phyloP scores from a whole-genome alignment of 352 stramenopile species.

The Globisporangium middletonii region DNA sequence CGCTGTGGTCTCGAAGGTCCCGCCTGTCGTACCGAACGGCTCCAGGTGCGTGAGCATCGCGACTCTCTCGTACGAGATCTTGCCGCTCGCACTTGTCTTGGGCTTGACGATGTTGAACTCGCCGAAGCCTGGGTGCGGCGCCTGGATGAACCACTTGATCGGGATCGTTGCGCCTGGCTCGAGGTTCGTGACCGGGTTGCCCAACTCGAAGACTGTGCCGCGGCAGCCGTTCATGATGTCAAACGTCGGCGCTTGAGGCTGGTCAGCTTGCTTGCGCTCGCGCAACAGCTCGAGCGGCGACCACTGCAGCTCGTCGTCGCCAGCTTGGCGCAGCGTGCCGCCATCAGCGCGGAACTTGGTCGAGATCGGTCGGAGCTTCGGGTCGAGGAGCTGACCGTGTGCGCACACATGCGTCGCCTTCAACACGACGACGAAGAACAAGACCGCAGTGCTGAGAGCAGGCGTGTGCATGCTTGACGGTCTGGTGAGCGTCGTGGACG shows the following conservation, averaged over 20 bases:
- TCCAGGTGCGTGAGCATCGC: slow-evolving; percentile 31
- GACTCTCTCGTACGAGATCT: slow-evolving; percentile 39
- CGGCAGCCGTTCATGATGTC: slow-evolving; percentile 58
- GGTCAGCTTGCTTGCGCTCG: slow-evolving; percentile 37
- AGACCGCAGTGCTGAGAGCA: too few relatives aligned
- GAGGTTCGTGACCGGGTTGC: slow-evolving; percentile 38
- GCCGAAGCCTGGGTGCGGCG: slow-evolving; percentile 43
- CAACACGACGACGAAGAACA: too few relatives aligned
- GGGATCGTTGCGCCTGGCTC: slow-evolving; percentile 32
- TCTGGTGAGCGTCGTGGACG: too few relatives aligned
- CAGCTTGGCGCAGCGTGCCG: slow-evolving; percentile 37
- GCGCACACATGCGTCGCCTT: slow-evolving; percentile 3
- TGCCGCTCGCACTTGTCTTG: slow-evolving; percentile 27
- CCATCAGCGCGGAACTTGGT: slow-evolving; percentile 31
- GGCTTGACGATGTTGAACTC: slow-evolving; percentile 54
- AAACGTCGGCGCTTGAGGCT: slow-evolving; percentile 35
- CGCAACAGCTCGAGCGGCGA: slow-evolving; percentile 49
- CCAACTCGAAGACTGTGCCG: slow-evolving; percentile 43
- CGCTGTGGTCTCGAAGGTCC: slow-evolving; percentile 18
- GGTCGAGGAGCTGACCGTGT: slow-evolving; percentile 19
- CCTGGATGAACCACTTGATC: slow-evolving; percentile 49
- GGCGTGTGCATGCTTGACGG: too few relatives aligned
- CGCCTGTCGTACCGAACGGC: slow-evolving; percentile 30
- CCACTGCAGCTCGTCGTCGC: slow-evolving; percentile 41
- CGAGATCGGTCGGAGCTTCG: slow-evolving; percentile 17